Base-by-base conservation (phyloP, 1,284 basidiomycete genomes). In the Ceratobasidium sp. region DNA sequence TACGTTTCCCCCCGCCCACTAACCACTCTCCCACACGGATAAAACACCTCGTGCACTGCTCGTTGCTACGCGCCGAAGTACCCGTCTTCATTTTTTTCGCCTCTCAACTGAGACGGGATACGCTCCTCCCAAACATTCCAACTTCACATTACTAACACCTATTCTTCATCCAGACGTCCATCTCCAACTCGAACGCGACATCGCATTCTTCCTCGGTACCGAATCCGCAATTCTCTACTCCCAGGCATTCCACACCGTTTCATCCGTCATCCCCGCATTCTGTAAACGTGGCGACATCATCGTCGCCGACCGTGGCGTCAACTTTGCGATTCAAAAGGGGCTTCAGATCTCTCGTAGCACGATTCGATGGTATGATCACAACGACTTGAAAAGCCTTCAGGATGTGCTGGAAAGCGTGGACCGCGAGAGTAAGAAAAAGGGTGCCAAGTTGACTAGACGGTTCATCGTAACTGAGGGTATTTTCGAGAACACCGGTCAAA, bases 381-480 rank as follows among this genome's bases (percentile, higher is more conserved):
- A 98, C 83, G 95, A 98, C 84, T 89, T 97, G 84, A 91, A 92
- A 81, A 96, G 94, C 81, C 89, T 99, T 38, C 96, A 98, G 84
- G 91, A 95, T 13, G 94, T 96, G 1, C 87, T 99, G 67, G 89
- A 95, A 80, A 88, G 87, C 78, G 90, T 98, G 13, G 94, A 95
- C 82, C 95, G 94, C 86, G 97, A 99, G 82, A 88, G 93, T 80
- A 93, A 93, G 85, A 94, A 96, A 85, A 92, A 94, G 79, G 90
- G 91, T 66, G 88, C 89, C 10, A 94, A 94, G 5, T 87, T 99
- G 81, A 98, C 96, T 0, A 90, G 96, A 79, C 90, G 95, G 54
- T 99, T 99, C 84, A 99, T 99, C 83, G 91, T 99, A 77, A 97
- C 97, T 0, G 98, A 99, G 84, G 98, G 97, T 70, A 92, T 99